Conservation (phyloP, 2,329 filamentous ascomycete genomes). For the Dichotomopilus funicola region DNA sequence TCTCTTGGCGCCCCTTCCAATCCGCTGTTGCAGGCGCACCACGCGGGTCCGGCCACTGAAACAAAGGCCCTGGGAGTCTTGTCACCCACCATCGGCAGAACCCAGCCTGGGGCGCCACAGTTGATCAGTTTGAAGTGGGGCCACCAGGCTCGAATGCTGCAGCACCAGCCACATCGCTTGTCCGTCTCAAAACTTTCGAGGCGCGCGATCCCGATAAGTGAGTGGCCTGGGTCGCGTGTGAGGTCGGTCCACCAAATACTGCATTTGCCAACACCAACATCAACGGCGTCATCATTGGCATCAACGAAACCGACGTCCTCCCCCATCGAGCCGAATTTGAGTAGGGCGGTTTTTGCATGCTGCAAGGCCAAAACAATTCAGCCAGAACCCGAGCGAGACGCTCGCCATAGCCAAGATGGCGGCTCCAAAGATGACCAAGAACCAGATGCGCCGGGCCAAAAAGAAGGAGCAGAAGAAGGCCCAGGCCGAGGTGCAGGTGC, state of each 20-base stretch:
- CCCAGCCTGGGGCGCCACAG: background rate
- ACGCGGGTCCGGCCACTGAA: background rate
- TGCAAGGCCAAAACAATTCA: background rate
- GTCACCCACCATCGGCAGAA: background rate
- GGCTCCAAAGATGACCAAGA: constrained; percentile 76
- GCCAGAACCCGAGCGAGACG: constrained; percentile 8
- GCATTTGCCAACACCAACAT: background rate
- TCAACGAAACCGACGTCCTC: background rate
- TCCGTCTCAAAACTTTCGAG: constrained; percentile 10
- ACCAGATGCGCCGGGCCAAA: constrained; percentile 85
- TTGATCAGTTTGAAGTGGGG: too few relatives aligned
- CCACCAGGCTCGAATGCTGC: background rate
- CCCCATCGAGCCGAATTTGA: background rate
- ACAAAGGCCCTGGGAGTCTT: background rate
- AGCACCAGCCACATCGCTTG: background rate
- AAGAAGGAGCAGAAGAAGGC: constrained; percentile 86
- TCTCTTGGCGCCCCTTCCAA: constrained; percentile 19
- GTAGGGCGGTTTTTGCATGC: background rate
- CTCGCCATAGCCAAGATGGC: constrained; percentile 44
- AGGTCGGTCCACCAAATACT: constrained; percentile 5
- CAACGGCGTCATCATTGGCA: background rate
- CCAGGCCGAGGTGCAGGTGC: constrained; percentile 40
- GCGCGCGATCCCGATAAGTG: constrained; percentile 9
- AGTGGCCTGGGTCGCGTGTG: constrained; percentile 6
- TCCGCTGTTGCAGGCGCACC: constrained; percentile 9